Evolutionary conservation across 768 basidiomycete genomes (phyloP), one percentile per base, ranked within the genome.

Genomic region (Lactarius deliciosus): DNA sequence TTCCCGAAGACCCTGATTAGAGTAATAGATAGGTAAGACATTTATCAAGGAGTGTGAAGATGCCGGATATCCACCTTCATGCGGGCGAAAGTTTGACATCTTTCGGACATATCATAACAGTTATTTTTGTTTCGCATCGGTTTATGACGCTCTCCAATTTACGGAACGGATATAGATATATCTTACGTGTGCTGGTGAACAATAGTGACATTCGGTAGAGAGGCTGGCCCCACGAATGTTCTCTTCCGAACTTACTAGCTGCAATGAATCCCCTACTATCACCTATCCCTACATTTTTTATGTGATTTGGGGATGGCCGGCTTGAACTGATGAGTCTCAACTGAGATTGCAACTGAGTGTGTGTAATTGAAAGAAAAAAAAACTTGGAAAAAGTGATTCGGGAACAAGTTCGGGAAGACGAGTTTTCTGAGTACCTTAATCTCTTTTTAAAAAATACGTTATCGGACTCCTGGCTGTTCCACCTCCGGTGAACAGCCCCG

Each of bases 401-500:
- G 22, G 50, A 53, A 38, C 36, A 38, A 38, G 36, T 36, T 36
- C 13, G 50, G 22, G 50, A 36, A 36, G 25, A 15, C 13, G 15
- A 53, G 22, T 53, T 53, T 28, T 53, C 20, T 15, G 50, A 25
- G 22, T 53, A 53, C 50, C 50, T 53, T 53, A 22, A n/a, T 50
- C 5, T n/a, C 18, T 13, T 22, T 50, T 11, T 13, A 0, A 15
- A 53, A 53, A 13, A 53, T 50, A 53, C 50, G 34, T 43, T 56
- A 32, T 63, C 56, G 60, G 55, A 61, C 36, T 47, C 20, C 28
- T 47, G 36, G 50, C 50, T 54, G 55, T n/a, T 30, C 5, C 11
- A 61, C 28, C 22, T 36, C 66, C 66, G 66, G 58, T 67, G 66
- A 56, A 68, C 58, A 68, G 66, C 66, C 62, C 32, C 43, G 30